phyloP scores from a whole-genome alignment of 192 early-diverging fungal genomes.

The Backusella australiensis region DNA sequence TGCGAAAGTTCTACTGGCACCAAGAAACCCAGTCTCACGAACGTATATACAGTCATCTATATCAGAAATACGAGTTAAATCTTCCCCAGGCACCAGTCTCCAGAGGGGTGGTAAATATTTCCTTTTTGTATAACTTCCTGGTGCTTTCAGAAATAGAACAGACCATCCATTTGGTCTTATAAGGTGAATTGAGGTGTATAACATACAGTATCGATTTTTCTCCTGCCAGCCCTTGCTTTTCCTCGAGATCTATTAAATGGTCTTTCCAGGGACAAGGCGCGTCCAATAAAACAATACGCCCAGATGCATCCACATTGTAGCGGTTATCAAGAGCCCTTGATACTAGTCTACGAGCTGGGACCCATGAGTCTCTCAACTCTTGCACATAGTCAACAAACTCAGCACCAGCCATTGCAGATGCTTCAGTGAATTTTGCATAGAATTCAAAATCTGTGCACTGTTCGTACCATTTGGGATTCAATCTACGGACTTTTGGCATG shows the following conservation, averaged over 20 bases:
- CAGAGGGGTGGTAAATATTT: slow-evolving; percentile 24
- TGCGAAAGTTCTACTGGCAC: slow-evolving; percentile 62
- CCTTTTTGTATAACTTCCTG: slow-evolving; percentile 71
- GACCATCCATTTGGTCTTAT: slow-evolving; percentile 63
- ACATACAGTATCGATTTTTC: slow-evolving; percentile 66
- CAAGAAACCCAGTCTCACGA: slow-evolving; percentile 61
- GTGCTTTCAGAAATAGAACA: slow-evolving; percentile 68
- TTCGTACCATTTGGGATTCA: slow-evolving; percentile 96
- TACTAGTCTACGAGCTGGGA: slow-evolving; percentile 87
- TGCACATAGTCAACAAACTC: slow-evolving; percentile 34
- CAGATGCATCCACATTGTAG: slow-evolving; percentile 60
- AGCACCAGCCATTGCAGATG: slow-evolving; percentile 70
- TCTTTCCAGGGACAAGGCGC: slow-evolving; percentile 92
- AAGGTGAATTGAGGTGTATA: slow-evolving; percentile 66
- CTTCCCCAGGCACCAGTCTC: slow-evolving; percentile 79
- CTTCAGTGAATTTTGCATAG: slow-evolving; percentile 60
- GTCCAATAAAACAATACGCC: slow-evolving; percentile 71
- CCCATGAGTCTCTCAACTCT: slow-evolving; percentile 71
- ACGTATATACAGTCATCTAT: slow-evolving; percentile 83
- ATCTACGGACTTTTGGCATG: slow-evolving; percentile 66
- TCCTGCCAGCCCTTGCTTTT: slow-evolving; percentile 46
- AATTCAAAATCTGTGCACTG: slow-evolving; percentile 59
- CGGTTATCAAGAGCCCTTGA: slow-evolving; percentile 59
- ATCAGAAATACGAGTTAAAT: slow-evolving; percentile 68
- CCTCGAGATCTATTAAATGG: slow-evolving; percentile 71